These are phyloP conservation scores for Yarrowia deformans DNA, from an alignment of 805 yeast species.

Conservation along the genomic window DNA sequence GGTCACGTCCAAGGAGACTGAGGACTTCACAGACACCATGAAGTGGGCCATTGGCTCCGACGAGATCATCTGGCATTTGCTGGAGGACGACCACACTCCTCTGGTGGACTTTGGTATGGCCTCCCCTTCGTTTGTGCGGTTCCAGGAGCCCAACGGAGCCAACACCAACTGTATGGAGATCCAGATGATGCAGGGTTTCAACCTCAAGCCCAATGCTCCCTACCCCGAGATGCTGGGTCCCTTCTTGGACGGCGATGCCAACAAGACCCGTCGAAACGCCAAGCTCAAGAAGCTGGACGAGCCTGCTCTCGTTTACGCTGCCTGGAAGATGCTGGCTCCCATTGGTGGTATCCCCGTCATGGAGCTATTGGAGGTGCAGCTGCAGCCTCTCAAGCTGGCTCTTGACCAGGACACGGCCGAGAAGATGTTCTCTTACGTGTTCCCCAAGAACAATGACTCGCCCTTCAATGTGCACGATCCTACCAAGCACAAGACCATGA, in stretches of 20 bases:
- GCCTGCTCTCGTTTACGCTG: slow-evolving; percentile 54
- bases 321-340: slow-evolving; percentile 84
- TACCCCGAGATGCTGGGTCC: slow-evolving; percentile 79
- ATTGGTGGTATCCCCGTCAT: slow-evolving; percentile 92
- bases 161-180: slow-evolving; percentile 67
- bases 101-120: slow-evolving; percentile 75
- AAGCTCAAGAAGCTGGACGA: slow-evolving; percentile 42
- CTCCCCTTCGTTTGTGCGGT: slow-evolving; percentile 64
- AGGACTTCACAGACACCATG: slow-evolving; percentile 48
- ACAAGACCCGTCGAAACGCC: slow-evolving; percentile 43
- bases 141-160: slow-evolving; percentile 70
- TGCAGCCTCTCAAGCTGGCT: slow-evolving; percentile 73
- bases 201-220: slow-evolving; percentile 61
- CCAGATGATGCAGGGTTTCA: slow-evolving; percentile 70
- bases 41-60: slow-evolving; percentile 69
- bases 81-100: slow-evolving; percentile 65
- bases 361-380: slow-evolving; percentile 63
- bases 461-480: slow-evolving; percentile 44
- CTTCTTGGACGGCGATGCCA: slow-evolving; percentile 46
- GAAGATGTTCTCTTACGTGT: slow-evolving; percentile 69
- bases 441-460: slow-evolving; percentile 58
- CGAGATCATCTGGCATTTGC: slow-evolving; percentile 72
- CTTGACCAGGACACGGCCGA: slow-evolving; percentile 75
- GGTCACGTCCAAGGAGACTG: slow-evolving; percentile 45
- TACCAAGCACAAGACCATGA: slow-evolving; percentile 41